Evolutionary conservation across 805 yeast genomes (phyloP).

Genomic region (Trichomonascus vanleenenianus): DNA sequence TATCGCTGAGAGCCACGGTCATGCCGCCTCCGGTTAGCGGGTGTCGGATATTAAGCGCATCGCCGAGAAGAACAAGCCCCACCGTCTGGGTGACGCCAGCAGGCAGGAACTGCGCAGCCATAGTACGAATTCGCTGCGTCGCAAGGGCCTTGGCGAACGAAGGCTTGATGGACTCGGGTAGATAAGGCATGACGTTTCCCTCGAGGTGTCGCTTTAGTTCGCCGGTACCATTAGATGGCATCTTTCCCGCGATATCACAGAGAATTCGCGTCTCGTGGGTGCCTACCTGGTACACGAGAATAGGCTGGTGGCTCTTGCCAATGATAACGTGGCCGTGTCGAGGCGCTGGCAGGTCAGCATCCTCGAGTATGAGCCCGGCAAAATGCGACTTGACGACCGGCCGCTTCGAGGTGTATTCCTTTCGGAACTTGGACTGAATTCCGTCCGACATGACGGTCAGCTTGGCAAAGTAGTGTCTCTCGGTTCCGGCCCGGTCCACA

Average conservation of each 20-base stretch:
- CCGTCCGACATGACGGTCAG: conserved; percentile 85
- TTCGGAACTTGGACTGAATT: conserved; percentile 86
- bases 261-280: conserved; percentile 77
- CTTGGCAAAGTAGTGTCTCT: conserved; percentile 45
- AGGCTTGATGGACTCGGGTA: conserved; percentile 61
- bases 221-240: conserved; percentile 58
- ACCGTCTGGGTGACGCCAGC: conserved; percentile 60
- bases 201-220: conserved; percentile 55
- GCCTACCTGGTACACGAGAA: conserved; percentile 80
- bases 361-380: conserved; percentile 67
- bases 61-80: conserved; percentile 83
- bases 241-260: conserved; percentile 74
- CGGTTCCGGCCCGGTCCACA: conserved; percentile 26
- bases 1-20: conserved; percentile 94
- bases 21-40: conserved; percentile 99
- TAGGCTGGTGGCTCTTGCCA: conserved; percentile 74
- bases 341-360: conserved; percentile 69
- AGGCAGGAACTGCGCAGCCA: conserved; percentile 90
- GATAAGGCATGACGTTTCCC: conserved; percentile 50
- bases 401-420: conserved; percentile 52
- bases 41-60: conserved; percentile 94
- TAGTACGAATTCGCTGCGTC: conserved; percentile 56
- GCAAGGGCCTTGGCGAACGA: conserved; percentile 60
- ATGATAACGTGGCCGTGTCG: conserved; percentile 85
- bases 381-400: conserved; percentile 78